Percentiles rank a stretch among this genome's conserved stretches.
Evolutionary conservation across 2,329 filamentous ascomycete species (phyloP).

Genomic region (Camillea tinctor): DNA sequence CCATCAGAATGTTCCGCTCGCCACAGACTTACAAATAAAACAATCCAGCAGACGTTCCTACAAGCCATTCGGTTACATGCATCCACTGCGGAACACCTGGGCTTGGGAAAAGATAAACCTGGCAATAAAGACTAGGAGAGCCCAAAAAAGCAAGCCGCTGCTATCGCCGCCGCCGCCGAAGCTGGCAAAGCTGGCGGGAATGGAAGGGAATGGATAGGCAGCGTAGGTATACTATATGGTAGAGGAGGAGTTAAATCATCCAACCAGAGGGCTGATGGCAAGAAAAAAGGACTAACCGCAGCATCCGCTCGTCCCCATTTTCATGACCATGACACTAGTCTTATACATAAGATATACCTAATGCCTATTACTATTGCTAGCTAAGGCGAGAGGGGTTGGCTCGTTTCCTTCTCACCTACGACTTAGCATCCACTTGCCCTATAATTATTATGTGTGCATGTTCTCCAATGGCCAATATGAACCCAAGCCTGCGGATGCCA

Average conservation of each 20-base stretch:
- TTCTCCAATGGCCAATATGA: background rate
- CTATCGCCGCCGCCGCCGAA: background rate
- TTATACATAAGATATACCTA: too few relatives aligned
- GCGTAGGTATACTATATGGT: background rate
- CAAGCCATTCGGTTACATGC: background rate
- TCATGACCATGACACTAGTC: too few relatives aligned
- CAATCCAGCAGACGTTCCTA: background rate
- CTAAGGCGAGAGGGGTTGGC: background rate
- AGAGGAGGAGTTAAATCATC: background rate
- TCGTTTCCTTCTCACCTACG: background rate
- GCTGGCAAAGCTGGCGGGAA: background rate
- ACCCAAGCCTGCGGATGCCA: slow-evolving; percentile 15
- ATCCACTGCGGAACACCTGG: too few relatives aligned
- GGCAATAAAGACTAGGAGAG: background rate
- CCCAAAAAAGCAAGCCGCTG: background rate
- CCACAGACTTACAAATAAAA: background rate
- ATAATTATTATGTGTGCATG: background rate
- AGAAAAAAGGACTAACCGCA: background rate
- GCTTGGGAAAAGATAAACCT: background rate
- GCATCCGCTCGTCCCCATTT: background rate
- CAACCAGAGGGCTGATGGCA: background rate
- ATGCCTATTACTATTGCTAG: too few relatives aligned
- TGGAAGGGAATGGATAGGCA: background rate
- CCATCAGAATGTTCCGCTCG: background rate
- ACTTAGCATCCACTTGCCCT: background rate